A percentile compares a stretch with the other conserved stretches of the same genome.
Conservation (phyloP, 257 asterid genomes). For the Voacanga thouarsii region DNA sequence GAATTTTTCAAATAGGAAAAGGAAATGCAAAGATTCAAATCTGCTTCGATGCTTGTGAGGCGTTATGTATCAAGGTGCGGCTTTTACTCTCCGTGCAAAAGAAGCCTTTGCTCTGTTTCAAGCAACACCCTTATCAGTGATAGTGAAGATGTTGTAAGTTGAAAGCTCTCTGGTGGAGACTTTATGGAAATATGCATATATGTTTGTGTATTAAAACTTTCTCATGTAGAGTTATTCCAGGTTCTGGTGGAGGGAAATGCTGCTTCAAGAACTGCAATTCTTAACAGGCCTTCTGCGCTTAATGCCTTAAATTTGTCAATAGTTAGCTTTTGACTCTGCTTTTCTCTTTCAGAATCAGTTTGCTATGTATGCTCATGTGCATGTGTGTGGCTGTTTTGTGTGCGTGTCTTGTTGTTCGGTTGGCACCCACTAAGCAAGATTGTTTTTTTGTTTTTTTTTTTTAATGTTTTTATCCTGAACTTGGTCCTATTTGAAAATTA, state of each 20-base stretch:
- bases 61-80: conserved; percentile 23
- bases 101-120: conserved; percentile 44
- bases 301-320: conserved; percentile 72
- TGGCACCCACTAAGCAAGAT: conserved; percentile 1
- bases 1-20: neutral
- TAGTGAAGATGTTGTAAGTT: conserved; percentile 49
- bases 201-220: neutral
- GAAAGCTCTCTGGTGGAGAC: neutral
- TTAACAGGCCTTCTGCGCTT: conserved; percentile 74
- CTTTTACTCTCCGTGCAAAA: conserved; percentile 15
- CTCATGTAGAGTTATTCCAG: conserved; percentile 29
- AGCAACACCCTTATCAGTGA: conserved; percentile 42
- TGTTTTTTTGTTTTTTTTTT: neutral
- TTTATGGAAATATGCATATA: neutral
- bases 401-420: neutral
- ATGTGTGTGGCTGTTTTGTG: neutral
- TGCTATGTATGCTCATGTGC: neutral
- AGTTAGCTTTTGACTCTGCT: conserved; percentile 34
- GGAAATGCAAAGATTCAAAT: conserved; percentile 42
- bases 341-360: neutral
- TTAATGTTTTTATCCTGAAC: neutral
- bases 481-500: neutral
- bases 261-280: conserved; percentile 78
- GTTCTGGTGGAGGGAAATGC: conserved; percentile 77
- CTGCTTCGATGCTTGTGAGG: conserved; percentile 36